Evolutionary conservation across 331 rosid genomes (phyloP).

Genomic region (Telfairia occidentalis): DNA sequence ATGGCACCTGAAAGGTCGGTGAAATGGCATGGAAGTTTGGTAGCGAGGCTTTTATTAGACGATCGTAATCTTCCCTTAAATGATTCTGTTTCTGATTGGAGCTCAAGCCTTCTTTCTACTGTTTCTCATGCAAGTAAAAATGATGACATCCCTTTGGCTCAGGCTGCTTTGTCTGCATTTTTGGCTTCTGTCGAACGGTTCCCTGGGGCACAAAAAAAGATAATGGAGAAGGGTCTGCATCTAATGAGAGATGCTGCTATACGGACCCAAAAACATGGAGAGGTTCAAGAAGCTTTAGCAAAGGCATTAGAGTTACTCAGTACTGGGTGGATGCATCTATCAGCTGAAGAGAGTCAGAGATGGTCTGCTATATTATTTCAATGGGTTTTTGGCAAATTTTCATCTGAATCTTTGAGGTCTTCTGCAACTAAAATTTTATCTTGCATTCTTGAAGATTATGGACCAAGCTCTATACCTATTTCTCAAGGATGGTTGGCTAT

Average conservation of each 20-base stretch:
- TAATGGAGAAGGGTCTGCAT: constrained; percentile 86
- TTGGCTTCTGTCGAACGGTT: constrained; percentile 74
- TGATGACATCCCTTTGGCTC: constrained; percentile 73
- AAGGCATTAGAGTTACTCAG: constrained; percentile 68
- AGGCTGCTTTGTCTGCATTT: constrained; percentile 72
- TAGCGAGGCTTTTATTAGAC: constrained; percentile 61
- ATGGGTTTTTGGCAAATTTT: constrained; percentile 67
- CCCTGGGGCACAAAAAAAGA: constrained; percentile 44
- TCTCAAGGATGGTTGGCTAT: constrained; percentile 91
- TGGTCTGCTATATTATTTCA: constrained; percentile 83
- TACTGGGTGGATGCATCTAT: constrained; percentile 52
- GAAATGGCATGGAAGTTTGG: constrained; percentile 96
- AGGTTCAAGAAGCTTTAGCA: constrained; percentile 73
- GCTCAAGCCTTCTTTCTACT: constrained; percentile 81
- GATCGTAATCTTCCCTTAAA: constrained; percentile 53
- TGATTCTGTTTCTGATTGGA: constrained; percentile 87
- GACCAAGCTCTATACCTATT: constrained; percentile 56
- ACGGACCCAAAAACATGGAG: constrained; percentile 47
- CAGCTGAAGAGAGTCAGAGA: constrained; percentile 79
- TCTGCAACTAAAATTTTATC: constrained; percentile 75
- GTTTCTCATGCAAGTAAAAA: constrained; percentile 67
- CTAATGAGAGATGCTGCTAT: constrained; percentile 69
- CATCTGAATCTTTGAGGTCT: constrained; percentile 48
- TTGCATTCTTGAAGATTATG: constrained; percentile 60
- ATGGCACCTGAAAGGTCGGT: constrained; percentile 95